These are phyloP conservation scores for Myriosclerotinia curreyana DNA, from an alignment of 2,329 filamentous ascomycete genomes.

Conservation along the genomic window DNA sequence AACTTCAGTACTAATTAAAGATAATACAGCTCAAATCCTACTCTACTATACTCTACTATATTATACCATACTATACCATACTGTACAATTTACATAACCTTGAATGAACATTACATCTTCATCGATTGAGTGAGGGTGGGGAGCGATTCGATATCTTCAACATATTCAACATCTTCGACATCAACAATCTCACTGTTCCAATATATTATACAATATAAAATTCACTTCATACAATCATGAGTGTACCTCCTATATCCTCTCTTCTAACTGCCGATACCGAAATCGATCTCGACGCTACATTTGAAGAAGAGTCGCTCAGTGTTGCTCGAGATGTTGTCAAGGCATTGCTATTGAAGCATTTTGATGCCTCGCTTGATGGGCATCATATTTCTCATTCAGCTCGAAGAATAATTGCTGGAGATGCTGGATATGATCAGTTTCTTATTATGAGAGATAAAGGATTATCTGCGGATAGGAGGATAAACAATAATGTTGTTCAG, in stretches of 20 bases:
- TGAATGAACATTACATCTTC: too few species aligned
- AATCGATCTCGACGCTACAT: slow-evolving; percentile 23
- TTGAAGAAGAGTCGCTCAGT: slow-evolving; percentile 11
- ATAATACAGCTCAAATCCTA: neutral
- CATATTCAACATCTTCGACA: neutral
- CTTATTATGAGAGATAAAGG: slow-evolving; percentile 9
- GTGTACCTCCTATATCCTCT: neutral
- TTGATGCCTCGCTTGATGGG: slow-evolving; percentile 3
- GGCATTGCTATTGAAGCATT: slow-evolving; percentile 7
- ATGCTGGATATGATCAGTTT: neutral
- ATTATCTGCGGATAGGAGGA: neutral
- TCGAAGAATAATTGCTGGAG: slow-evolving; percentile 6
- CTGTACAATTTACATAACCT: too few species aligned
- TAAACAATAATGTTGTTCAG: slow-evolving; percentile 12
- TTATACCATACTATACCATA: too few species aligned
- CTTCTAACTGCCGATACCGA: slow-evolving; percentile 5
- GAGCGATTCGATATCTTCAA: neutral
- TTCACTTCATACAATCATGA: slow-evolving; percentile 6
- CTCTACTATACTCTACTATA: too few species aligned
- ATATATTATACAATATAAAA: neutral
- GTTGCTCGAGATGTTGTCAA: slow-evolving; percentile 19
- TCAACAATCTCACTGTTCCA: too few species aligned
- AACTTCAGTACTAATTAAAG: neutral
- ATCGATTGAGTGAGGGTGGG: too few species aligned
- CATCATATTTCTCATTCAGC: slow-evolving; percentile 1